Conservation (phyloP, 73 alveolate species). For the Breviolum minutum region DNA sequence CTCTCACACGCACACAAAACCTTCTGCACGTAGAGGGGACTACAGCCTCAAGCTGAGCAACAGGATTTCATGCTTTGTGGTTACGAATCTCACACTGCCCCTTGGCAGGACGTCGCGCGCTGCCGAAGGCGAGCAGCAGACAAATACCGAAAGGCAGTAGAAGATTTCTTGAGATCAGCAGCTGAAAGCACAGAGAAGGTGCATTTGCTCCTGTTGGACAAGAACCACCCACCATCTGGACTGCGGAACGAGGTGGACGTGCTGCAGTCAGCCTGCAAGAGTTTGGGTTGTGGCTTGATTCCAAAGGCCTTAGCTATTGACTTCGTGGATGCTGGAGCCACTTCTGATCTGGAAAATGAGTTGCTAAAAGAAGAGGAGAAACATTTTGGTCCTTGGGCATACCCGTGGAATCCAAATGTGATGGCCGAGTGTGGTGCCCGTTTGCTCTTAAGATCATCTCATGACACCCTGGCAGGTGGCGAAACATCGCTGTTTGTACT, state of each 20-base stretch:
- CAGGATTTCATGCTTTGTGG: neutral
- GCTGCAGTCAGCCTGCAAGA: neutral
- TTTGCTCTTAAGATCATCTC: conserved; percentile 40
- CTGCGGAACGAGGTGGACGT: conserved; percentile 26
- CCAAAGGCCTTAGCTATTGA: conserved; percentile 33
- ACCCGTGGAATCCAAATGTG: conserved; percentile 65
- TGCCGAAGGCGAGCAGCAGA: conserved; percentile 42
- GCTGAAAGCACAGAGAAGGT: neutral
- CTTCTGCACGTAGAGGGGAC: neutral
- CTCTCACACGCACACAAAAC: neutral
- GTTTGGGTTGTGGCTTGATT: neutral
- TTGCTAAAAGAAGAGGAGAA: conserved; percentile 31
- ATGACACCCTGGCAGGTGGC: conserved; percentile 70
- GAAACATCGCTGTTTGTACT: conserved; percentile 37
- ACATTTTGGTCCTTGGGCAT: conserved; percentile 63
- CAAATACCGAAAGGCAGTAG: conserved; percentile 29
- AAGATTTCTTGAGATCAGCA: conserved; percentile 43
- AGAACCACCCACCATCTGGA: conserved; percentile 68
- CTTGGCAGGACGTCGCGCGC: conserved; percentile 49
- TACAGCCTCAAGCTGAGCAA: neutral
- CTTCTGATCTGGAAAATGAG: conserved; percentile 2
- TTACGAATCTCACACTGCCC: neutral
- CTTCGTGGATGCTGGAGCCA: neutral
- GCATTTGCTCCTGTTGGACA: conserved; percentile 77
- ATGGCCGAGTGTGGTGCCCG: conserved; percentile 81